Evolutionary conservation across 331 rosid species (phyloP).

Genomic region (Dryas integrifolia): DNA sequence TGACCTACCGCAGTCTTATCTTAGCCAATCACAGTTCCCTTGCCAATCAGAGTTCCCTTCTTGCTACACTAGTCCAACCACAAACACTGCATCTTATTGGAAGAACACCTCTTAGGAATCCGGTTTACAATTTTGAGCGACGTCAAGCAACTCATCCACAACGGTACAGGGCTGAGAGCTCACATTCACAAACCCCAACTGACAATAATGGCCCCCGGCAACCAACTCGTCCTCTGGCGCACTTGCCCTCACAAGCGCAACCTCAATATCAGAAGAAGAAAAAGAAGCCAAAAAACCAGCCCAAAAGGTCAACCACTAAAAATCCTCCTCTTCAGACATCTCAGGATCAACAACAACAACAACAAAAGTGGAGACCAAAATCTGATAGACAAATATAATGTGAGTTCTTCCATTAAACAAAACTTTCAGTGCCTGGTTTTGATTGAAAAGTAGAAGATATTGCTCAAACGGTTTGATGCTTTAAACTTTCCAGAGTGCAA

Average conservation of each 20-base stretch:
- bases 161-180: conserved; percentile 19
- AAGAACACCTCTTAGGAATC: conserved; percentile 15
- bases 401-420: background rate
- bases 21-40: conserved; percentile 33
- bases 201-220: background rate
- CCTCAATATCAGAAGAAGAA: conserved; percentile 19
- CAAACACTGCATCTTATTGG: conserved; percentile 26
- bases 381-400: conserved; percentile 1
- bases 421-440: background rate
- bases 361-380: conserved; percentile 36
- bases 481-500: background rate
- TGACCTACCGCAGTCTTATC: conserved; percentile 31
- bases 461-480: background rate
- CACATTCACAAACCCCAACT: background rate
- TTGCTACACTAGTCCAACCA: conserved; percentile 43
- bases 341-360: conserved; percentile 12
- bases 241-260: conserved; percentile 4
- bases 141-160: conserved; percentile 43
- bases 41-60: conserved; percentile 32
- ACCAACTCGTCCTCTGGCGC: conserved; percentile 5
- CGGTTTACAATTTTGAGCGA: conserved; percentile 11
- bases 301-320: conserved; percentile 11
- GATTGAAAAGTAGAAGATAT: background rate
- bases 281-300: conserved; percentile 12
- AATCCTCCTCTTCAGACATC: conserved; percentile 5